A percentile compares a stretch with the other conserved stretches of the same genome.
Conservation (phyloP, 2,329 filamentous ascomycete species). For the Xylaria sp. region DNA sequence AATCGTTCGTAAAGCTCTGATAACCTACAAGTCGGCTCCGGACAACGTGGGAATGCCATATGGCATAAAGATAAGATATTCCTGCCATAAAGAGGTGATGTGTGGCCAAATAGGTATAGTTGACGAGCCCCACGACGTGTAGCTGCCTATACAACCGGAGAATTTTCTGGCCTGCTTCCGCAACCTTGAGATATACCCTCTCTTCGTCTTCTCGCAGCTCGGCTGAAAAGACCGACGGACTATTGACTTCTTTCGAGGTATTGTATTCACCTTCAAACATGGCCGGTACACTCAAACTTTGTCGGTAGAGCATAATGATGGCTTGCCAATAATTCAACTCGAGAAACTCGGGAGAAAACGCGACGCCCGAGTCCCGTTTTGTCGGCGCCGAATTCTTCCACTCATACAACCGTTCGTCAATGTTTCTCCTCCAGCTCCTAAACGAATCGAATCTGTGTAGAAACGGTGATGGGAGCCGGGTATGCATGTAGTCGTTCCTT, state of each 20-base stretch:
- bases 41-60: conserved; percentile 93
- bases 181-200: conserved; percentile 89
- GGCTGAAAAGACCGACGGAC: conserved; percentile 61
- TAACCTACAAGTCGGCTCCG: conserved; percentile 79
- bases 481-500: conserved; percentile 74
- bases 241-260: conserved; percentile 65
- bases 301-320: conserved; percentile 92
- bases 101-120: conserved; percentile 93
- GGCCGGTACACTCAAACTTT: conserved; percentile 83
- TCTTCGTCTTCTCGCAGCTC: conserved; percentile 83
- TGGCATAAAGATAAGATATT: conserved; percentile 93
- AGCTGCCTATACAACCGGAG: conserved; percentile 87
- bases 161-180: conserved; percentile 91
- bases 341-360: conserved; percentile 85
- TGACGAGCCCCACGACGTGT: conserved; percentile 85
- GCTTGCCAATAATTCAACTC: conserved; percentile 98
- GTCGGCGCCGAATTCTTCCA: conserved; percentile 86
- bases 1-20: conserved; percentile 9
- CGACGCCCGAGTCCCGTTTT: conserved; percentile 78
- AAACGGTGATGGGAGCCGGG: conserved; percentile 81
- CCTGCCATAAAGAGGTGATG: conserved; percentile 98
- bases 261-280: conserved; percentile 80
- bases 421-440: conserved; percentile 83
- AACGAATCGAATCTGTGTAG: conserved; percentile 83
- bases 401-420: conserved; percentile 78